Evolutionary conservation across 108 stramenopile genomes (phyloP).

Genomic region (Epithemia pelagica): DNA sequence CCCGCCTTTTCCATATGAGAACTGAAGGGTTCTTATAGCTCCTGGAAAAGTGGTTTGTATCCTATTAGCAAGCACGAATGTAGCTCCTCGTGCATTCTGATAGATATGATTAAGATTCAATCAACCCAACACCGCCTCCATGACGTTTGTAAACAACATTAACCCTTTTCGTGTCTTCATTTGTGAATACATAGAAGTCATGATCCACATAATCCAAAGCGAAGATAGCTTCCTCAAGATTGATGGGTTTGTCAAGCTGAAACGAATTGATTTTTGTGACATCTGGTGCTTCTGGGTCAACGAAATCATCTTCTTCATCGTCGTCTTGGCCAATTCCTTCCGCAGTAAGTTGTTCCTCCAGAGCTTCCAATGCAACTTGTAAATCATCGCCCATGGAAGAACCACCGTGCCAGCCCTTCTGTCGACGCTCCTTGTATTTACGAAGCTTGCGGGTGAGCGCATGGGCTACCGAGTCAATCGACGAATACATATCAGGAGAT

Average conservation of each 20-base stretch:
- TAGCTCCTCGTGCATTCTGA: no score
- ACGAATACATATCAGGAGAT: constrained; percentile 78
- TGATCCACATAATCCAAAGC: constrained; percentile 90
- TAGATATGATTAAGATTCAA: constrained; percentile 62
- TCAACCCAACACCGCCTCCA: constrained; percentile 80
- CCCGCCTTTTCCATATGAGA: no score
- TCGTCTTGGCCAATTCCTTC: constrained; percentile 10
- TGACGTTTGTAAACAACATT: constrained; percentile 90
- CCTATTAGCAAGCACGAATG: no score
- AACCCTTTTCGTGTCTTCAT: constrained; percentile 69
- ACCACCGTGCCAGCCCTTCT: constrained; percentile 75
- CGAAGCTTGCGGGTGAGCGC: constrained; percentile 67
- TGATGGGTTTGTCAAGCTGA: constrained; percentile 70
- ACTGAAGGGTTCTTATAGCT: no score
- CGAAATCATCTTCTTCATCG: constrained; percentile 38
- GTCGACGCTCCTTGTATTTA: constrained; percentile 78
- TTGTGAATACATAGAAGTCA: constrained; percentile 86
- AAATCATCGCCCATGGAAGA: constrained; percentile 75
- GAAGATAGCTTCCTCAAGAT: constrained; percentile 81
- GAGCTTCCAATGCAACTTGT: constrained; percentile 50
- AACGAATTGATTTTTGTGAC: constrained; percentile 75
- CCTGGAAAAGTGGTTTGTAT: no score
- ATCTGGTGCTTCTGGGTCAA: constrained; percentile 64
- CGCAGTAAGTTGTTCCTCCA: constrained; percentile 27
- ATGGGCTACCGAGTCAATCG: constrained; percentile 64